Conservation (phyloP, 2,329 filamentous ascomycete genomes). For the Botrytis byssoidea region DNA sequence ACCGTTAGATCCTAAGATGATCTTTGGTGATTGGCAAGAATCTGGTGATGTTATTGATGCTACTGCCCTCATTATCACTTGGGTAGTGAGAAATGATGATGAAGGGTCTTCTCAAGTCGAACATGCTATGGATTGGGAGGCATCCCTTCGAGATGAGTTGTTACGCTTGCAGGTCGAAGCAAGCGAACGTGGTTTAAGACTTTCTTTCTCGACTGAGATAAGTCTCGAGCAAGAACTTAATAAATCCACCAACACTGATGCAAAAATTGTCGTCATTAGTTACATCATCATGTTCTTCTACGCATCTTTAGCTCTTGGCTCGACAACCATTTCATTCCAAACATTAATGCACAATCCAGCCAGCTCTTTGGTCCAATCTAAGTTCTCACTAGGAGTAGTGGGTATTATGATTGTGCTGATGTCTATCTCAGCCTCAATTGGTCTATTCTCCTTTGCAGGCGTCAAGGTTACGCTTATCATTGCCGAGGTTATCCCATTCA, state of each 20-base stretch:
- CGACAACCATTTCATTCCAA: constrained; percentile 74
- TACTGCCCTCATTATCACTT: constrained; percentile 81
- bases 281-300: constrained; percentile 99
- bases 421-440: constrained; percentile 94
- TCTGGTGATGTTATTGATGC: constrained; percentile 68
- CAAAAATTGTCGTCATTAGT: constrained; percentile 93
- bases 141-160: constrained; percentile 70
- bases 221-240: constrained; percentile 94
- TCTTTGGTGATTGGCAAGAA: constrained; percentile 76
- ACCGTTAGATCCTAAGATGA: constrained; percentile 79
- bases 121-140: constrained; percentile 86
- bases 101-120: constrained; percentile 70
- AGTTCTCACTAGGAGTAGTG: constrained; percentile 91
- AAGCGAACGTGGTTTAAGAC: constrained; percentile 68
- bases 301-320: constrained; percentile 87
- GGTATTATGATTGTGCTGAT: constrained; percentile 95
- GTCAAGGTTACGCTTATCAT: constrained; percentile 97
- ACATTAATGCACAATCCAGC: constrained; percentile 80
- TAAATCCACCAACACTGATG: constrained; percentile 97
- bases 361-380: constrained; percentile 87
- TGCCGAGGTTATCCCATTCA: constrained; percentile 95
- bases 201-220: constrained; percentile 95
- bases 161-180: constrained; percentile 81
- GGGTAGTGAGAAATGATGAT: constrained; percentile 86
- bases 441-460: constrained; percentile 86